Conservation (phyloP, 345 rosid genomes). For the Citrus unshiu region DNA sequence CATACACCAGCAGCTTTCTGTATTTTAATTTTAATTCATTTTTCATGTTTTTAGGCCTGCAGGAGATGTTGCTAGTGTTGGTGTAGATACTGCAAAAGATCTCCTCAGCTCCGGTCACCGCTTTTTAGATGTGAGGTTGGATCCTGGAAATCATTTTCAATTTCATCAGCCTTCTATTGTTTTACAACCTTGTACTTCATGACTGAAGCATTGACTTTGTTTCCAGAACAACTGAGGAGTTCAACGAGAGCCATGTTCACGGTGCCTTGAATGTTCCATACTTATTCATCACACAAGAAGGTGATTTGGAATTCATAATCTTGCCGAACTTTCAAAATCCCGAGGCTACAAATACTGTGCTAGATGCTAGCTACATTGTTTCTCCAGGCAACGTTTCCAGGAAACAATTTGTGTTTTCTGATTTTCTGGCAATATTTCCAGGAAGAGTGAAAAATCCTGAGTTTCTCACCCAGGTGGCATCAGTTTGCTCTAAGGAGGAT, state of each 20-base stretch:
- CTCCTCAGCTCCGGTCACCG: constrained; percentile 32
- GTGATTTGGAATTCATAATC: constrained; percentile 12
- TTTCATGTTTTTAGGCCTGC: constrained; percentile 24
- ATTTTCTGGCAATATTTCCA: background rate
- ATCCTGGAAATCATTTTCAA: background rate
- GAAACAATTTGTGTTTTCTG: too few relatives aligned
- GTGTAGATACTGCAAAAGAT: constrained; percentile 42
- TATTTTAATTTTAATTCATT: background rate
- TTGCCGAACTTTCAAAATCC: background rate
- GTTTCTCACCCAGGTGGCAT: constrained; percentile 34
- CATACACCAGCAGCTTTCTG: background rate
- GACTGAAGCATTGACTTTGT: background rate
- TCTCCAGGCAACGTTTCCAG: background rate
- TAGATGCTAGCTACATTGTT: too few relatives aligned
- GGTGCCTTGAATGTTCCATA: constrained; percentile 50
- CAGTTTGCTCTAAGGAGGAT: constrained; percentile 40
- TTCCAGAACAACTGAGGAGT: constrained; percentile 49
- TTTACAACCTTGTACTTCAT: background rate
- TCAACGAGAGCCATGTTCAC: constrained; percentile 36
- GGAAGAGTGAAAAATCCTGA: constrained; percentile 46
- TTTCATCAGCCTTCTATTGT: background rate
- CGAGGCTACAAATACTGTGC: background rate
- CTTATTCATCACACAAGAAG: constrained; percentile 52
- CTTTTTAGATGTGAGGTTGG: constrained; percentile 54
- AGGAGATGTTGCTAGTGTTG: constrained; percentile 33